Evolutionary conservation across 2,329 filamentous ascomycete genomes (phyloP), one percentile per base, ranked within the genome.

Genomic region (Reticulascus tulasneorum): DNA sequence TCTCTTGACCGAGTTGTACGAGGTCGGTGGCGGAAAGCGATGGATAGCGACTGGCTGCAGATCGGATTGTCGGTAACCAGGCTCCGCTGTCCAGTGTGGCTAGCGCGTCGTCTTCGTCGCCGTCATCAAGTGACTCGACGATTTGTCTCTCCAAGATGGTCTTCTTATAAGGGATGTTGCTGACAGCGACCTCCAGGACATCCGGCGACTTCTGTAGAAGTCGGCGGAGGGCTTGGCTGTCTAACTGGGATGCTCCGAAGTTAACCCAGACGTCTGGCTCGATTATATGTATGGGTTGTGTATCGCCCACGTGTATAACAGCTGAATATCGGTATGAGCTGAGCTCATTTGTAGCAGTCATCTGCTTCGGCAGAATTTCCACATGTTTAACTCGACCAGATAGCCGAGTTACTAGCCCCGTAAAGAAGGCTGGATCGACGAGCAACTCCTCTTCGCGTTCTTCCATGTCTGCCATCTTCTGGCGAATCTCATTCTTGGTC

Each of bases 321-420:
- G n/a, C n/a, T n/a, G n/a, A n/a, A n/a, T n/a, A n/a, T n/a, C n/a
- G n/a, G 23, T 52, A 56, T 7, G 29, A 42, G 31, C 48, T 53
- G 8, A 56, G 44, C 20, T 56, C 53, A 17, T 56, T 56, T 3
- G 47, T 50, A 0, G 52, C 50, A 7, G 29, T 13, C 47, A 56
- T 52, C 6, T 13, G 31, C 38, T 56, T 56, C 5, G 52, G 53
- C 1, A 55, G 13, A 11, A 56, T 48, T 30, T 56, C 53, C 3
- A 56, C 51, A 23, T 54, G 51, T 6, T 38, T 28, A 4, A 56
- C 22, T 1, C 37, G 29, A 23, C 51, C 19, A 9, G 37, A 42
- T 1, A 47, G 9, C 6, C 17, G 36, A 4, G 3, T n/a, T 20
- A 12, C 5, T 12, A 54, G 27, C 5, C 23, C 12, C 2, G 48